Conservation (phyloP, 805 yeast species). For the Pichia pseudocactophila region DNA sequence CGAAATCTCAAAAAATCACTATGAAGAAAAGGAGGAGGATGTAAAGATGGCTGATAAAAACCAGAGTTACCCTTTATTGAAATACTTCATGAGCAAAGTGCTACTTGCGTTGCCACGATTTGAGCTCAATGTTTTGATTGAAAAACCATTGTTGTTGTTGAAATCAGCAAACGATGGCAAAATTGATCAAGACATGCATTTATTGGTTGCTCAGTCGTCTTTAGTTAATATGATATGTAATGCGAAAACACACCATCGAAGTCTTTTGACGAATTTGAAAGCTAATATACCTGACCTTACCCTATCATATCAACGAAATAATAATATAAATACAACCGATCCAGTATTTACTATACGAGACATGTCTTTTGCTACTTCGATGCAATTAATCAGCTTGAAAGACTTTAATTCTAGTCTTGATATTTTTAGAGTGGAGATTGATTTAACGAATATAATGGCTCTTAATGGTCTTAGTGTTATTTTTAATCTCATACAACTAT, state of each 20-base stretch:
- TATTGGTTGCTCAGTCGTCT: conserved; percentile 18
- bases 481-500: not conserved
- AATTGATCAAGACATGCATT: conserved; percentile 11
- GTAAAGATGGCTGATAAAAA: not conserved
- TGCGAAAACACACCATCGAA: conserved; percentile 3
- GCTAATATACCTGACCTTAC: conserved; percentile 17
- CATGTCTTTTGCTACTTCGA: conserved; percentile 13
- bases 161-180: conserved; percentile 13
- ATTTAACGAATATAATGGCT: conserved; percentile 22
- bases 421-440: conserved; percentile 8
- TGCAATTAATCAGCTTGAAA: not conserved
- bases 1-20: not conserved
- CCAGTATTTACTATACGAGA: conserved; percentile 10
- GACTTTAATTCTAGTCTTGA: not conserved
- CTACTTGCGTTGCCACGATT: conserved; percentile 15
- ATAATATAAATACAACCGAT: conserved; percentile 3
- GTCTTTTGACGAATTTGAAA: conserved; percentile 10
- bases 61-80: not conserved
- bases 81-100: not conserved
- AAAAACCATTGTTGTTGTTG: conserved; percentile 22
- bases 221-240: conserved; percentile 16
- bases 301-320: conserved; percentile 16
- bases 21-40: not conserved
- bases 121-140: conserved; percentile 19
- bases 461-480: conserved; percentile 20